A percentile compares a stretch with the other conserved stretches of the same genome.
Evolutionary conservation across 2,329 filamentous ascomycete species (phyloP).

Genomic region (Colletotrichum spinosum): DNA sequence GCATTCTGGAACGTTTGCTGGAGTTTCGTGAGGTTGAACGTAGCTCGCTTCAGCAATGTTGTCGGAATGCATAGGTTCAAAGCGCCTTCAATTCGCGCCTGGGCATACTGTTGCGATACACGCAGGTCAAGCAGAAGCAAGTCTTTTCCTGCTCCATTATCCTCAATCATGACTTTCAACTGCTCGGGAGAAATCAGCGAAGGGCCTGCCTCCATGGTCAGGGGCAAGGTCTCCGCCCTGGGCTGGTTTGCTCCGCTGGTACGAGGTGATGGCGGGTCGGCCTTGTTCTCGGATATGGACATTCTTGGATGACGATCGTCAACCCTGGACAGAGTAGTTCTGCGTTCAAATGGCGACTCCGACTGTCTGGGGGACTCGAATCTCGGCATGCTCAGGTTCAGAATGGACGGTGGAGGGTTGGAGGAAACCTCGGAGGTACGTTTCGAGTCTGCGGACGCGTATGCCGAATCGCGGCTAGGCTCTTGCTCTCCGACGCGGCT

Average conservation of each 20-base stretch:
- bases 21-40: conserved; percentile 89
- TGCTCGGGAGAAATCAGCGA: conserved; percentile 65
- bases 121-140: conserved; percentile 86
- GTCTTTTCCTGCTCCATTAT: conserved; percentile 48
- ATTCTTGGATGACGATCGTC: conserved; percentile 66
- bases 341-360: conserved; percentile 49
- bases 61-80: conserved; percentile 96
- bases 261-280: conserved; percentile 53
- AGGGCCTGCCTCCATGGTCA: conserved; percentile 58
- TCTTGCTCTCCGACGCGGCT: conserved; percentile 54
- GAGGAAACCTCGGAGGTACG: conserved; percentile 63
- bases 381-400: conserved; percentile 53
- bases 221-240: conserved; percentile 66
- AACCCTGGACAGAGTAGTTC: conserved; percentile 51
- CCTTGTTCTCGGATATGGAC: conserved; percentile 62
- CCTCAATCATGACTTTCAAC: conserved; percentile 67
- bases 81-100: conserved; percentile 80
- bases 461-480: conserved; percentile 61
- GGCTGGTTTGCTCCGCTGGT: conserved; percentile 30
- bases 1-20: conserved; percentile 85
- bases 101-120: conserved; percentile 84
- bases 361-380: conserved; percentile 52
- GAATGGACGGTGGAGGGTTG: conserved; percentile 49
- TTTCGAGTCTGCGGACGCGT: conserved; percentile 66
- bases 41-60: conserved; percentile 88